phyloP scores from a whole-genome alignment of 2,329 filamentous ascomycete species.

The Tolypocladium tropicale region DNA sequence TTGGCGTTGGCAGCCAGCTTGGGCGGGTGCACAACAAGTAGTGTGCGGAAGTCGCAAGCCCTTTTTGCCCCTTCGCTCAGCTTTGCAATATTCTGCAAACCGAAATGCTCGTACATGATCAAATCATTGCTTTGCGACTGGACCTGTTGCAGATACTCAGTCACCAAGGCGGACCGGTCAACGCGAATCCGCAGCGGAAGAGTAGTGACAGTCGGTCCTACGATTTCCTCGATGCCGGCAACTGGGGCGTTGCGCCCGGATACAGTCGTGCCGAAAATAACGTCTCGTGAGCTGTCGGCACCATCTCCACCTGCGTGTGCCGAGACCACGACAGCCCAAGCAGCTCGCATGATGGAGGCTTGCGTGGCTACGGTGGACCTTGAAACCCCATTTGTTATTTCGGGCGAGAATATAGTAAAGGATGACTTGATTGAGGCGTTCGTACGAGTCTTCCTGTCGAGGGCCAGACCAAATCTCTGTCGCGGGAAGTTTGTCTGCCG shows the following conservation, averaged over 20 bases:
- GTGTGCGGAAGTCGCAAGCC: conserved; percentile 1
- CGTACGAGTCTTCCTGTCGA: neutral
- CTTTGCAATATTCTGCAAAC: neutral
- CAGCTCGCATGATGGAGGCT: neutral
- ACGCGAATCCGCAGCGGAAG: conserved; percentile 37
- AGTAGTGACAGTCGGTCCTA: conserved; percentile 51
- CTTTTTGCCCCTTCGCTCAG: neutral
- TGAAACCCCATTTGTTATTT: neutral
- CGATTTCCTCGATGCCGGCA: conserved; percentile 39
- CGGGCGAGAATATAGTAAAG: neutral
- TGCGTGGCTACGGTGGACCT: neutral
- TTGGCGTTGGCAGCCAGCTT: neutral
- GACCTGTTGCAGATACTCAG: neutral
- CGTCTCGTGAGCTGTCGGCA: conserved; percentile 22
- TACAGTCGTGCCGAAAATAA: conserved; percentile 49
- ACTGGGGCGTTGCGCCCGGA: conserved; percentile 44
- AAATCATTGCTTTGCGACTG: neutral
- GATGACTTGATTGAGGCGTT: conserved; percentile 1
- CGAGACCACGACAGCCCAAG: conserved; percentile 7
- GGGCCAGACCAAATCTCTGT: neutral
- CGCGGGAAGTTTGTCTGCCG: neutral
- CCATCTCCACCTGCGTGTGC: conserved; percentile 4
- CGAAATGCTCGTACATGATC: neutral
- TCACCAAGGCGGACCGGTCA: neutral
- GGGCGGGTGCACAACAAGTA: neutral